Conservation (phyloP, 257 asterid genomes). For the Anisodus acutangulus region DNA sequence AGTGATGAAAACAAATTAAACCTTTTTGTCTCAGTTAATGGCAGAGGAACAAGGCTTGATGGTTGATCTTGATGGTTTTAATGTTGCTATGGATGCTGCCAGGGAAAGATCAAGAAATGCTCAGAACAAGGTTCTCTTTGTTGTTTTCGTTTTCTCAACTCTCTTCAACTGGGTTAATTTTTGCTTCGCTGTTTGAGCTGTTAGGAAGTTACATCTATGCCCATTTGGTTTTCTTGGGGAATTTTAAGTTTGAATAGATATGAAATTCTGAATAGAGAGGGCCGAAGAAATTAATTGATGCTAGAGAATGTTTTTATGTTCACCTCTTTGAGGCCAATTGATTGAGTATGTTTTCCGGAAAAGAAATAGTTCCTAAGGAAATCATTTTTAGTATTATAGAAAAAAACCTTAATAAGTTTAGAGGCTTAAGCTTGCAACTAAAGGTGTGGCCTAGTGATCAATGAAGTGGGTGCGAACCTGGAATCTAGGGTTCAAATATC, state of each 20-base stretch:
- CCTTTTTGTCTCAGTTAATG: constrained; percentile 67
- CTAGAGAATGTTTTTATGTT: background rate
- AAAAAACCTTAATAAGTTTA: background rate
- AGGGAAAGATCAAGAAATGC: constrained; percentile 94
- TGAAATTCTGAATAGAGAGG: constrained; percentile 6
- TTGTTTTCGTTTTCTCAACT: constrained; percentile 27
- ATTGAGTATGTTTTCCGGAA: background rate
- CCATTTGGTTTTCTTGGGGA: background rate
- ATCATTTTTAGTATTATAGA: background rate
- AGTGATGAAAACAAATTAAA: constrained; percentile 7
- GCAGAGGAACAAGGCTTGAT: constrained; percentile 93
- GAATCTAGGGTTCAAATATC: background rate
- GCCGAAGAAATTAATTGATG: background rate
- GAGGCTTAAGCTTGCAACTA: background rate
- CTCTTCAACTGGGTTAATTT: background rate
- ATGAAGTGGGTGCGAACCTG: background rate
- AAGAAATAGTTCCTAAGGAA: background rate
- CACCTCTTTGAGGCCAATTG: background rate
- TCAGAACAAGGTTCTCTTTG: constrained; percentile 74
- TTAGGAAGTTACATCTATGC: background rate
- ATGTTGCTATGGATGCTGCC: constrained; percentile 78
- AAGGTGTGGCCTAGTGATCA: background rate
- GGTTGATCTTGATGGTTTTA: constrained; percentile 79
- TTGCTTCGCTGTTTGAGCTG: background rate
- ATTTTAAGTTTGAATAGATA: background rate